phyloP scores from a whole-genome alignment of 2,329 filamentous ascomycete genomes.

The Eutypella sp. region DNA sequence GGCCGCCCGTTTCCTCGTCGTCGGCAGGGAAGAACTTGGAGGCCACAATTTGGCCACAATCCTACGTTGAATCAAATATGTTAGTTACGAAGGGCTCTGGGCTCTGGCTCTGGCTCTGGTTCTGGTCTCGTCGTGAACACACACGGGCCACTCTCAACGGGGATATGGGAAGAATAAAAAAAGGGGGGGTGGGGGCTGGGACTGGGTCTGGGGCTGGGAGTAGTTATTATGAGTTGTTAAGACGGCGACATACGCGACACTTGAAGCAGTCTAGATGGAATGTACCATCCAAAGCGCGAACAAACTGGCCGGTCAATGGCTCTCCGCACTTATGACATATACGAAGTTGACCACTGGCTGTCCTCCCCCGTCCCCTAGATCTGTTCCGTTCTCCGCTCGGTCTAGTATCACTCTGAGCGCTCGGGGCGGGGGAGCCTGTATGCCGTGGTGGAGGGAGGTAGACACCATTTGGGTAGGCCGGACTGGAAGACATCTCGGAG shows the following conservation, averaged over 20 bases:
- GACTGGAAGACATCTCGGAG: constrained; percentile 27
- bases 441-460: constrained; percentile 24
- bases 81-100: constrained; percentile 14
- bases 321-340: constrained; percentile 85
- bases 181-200: not conserved
- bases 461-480: constrained; percentile 24
- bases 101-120: too few species aligned
- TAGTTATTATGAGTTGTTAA: too few species aligned
- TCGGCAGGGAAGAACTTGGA: constrained; percentile 99
- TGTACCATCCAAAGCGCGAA: constrained; percentile 86
- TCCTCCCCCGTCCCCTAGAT: constrained; percentile 49
- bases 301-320: constrained; percentile 88
- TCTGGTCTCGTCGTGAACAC: too few species aligned
- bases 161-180: too few species aligned
- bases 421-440: constrained; percentile 33
- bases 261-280: constrained; percentile 98
- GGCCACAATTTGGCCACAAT: constrained; percentile 93
- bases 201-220: too few species aligned
- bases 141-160: too few species aligned
- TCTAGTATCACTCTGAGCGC: constrained; percentile 39
- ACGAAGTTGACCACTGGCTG: constrained; percentile 56
- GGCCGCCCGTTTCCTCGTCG: constrained; percentile 75
- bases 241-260: constrained; percentile 68
- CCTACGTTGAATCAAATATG: constrained; percentile 46
- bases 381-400: constrained; percentile 54